Evolutionary conservation across 148 eudicot species (phyloP), one percentile per base, ranked within the genome.

Genomic region (Tetragonia tetragonoides): DNA sequence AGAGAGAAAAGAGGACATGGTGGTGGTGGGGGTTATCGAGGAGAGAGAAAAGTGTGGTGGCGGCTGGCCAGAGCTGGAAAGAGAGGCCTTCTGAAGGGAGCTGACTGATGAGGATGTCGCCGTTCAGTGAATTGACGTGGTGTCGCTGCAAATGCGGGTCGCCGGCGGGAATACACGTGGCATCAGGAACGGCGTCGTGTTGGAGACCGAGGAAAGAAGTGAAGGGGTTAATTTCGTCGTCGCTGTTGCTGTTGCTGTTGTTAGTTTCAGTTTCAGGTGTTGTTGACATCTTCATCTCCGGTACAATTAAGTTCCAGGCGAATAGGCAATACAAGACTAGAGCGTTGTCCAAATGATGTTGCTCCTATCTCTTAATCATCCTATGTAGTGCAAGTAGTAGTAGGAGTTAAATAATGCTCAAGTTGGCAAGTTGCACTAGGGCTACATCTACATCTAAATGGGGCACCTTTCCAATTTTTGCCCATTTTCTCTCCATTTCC

Each of bases 51-150:
- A 91, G 78, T 40, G 91, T 75, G 60, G 82, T 68, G 54, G 94
- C 91, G 53, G 98, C 92, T 0, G 98, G 96, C 98, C 98, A 93
- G 57, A 93, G 94, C 83, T 93, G 92, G 84, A 91, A 93, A 20
- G 97, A 84, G 65, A 93, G 70, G 68, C 98, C 98, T 66, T 85
- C 76, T 11, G 93, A 92, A 0, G 86, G 87, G 63, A 94, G 86
- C 61, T 89, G 95, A 0, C 92, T 83, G 83, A 92, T 89, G 54
- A 74, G 15, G 34, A 94, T 59, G 66, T 87, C 74, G 10, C 90
- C 81, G 40, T 84, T 71, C 66, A 94, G 79, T 6, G 92, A 84
- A 39, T 3, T 80, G 79, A 90, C 79, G 82, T 72, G 49, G 79
- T 85, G 87, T 8, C 75, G 84, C 4, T 49, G 77, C 41, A 69